Evolutionary conservation across 1,284 basidiomycete species (phyloP).

Genomic region (Sparassis latifolia): DNA sequence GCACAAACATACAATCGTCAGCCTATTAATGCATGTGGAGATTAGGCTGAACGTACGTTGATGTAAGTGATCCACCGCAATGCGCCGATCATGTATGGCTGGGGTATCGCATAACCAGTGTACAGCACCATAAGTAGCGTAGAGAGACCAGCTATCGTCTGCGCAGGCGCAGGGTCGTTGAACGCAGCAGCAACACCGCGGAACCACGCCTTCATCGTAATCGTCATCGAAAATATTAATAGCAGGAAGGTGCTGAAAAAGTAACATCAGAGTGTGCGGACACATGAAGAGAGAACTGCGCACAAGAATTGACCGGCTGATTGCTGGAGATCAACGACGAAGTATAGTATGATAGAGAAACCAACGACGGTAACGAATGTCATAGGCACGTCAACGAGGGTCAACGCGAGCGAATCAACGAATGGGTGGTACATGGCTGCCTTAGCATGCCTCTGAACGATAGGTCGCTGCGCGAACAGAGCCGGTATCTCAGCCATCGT

Average conservation of each 20-base stretch:
- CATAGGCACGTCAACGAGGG: conserved; percentile 67
- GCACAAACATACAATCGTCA: conserved; percentile 1
- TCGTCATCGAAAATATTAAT: conserved; percentile 41
- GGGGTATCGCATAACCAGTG: conserved; percentile 43
- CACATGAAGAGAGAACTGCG: conserved; percentile 15
- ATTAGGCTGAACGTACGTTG: conserved; percentile 37
- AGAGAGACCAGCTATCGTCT: conserved; percentile 52
- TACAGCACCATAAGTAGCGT: conserved; percentile 41
- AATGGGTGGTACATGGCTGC: conserved; percentile 63
- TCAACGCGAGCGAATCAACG: conserved; percentile 60
- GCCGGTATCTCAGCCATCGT: conserved; percentile 72
- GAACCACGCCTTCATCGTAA: conserved; percentile 63
- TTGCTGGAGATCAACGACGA: conserved; percentile 52
- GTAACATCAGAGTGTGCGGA: background rate
- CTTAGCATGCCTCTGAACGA: conserved; percentile 55
- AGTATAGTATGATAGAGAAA: conserved; percentile 58
- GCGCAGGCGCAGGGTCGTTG: conserved; percentile 46
- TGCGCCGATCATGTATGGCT: conserved; percentile 56
- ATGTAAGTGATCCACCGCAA: conserved; percentile 61
- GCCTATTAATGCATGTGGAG: background rate
- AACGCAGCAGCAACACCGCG: conserved; percentile 51
- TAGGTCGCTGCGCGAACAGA: conserved; percentile 66
- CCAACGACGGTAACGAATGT: conserved; percentile 42
- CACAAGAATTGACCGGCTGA: conserved; percentile 57
- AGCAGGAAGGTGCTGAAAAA: conserved; percentile 43